Evolutionary conservation across 257 asterid genomes (phyloP), one percentile per base, ranked within the genome.

Genomic region (Nemophila menziesii): DNA sequence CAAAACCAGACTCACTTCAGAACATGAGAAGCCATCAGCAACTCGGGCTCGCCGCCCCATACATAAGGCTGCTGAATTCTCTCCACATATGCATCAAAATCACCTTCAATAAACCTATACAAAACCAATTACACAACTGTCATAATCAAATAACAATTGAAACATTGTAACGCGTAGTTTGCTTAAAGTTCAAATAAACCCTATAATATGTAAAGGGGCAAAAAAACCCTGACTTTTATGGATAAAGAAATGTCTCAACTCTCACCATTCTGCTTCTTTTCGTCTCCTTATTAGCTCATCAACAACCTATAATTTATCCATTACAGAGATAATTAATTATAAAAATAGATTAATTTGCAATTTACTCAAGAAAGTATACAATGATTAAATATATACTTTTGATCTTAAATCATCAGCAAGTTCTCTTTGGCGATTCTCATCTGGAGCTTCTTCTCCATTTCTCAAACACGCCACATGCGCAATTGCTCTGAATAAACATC

Each of bases 41-140:
- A 54, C 67, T 86, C 94, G 1, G 90, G 90, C 52, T 86, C 96
- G 49, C 96, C 96, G 43, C 96, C 94, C 96, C 96, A 86, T 39
- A 70, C 75, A 56, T 74, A 73, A 6, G 93, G 86, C 44, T 82
- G 68, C 43, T 64, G 72, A 55, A 86, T 82, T 27, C 73, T 76
- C 54, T 78, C 63, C 44, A 86, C 71, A 23, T 86, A 86, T 5
- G 55, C 69, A 62, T 86, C 96, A 64, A 86, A 86, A 48, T 86
- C 90, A 22, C 82, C 94, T 40, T 77, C 92, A 44, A 86, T 76
- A 43, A 62, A 78, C 81, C 96, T 82, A 60, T 14, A 16, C 45
- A 11, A 46, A 13, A 37, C 13, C 5, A 19, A 15, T 33, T 27
- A 15, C 11, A 12, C 7, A 49, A 19, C 17, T 33, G 26, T 15